Base-by-base conservation (phyloP, 306 rosid species). In the Sesbania bispinosa region DNA sequence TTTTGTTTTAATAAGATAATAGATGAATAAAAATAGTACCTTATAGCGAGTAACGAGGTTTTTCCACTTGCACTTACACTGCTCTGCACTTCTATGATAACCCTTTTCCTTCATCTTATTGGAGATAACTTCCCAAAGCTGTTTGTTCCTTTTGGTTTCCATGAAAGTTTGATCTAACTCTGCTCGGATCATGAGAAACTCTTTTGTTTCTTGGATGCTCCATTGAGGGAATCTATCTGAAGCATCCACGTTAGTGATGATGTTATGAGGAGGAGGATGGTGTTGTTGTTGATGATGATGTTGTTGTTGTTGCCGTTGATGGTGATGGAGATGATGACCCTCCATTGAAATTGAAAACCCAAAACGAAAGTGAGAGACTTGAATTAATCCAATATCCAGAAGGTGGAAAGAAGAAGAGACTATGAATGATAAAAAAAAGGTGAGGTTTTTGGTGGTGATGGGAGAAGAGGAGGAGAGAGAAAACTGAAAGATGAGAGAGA, bases 1-100 rank as follows among this genome's bases (percentile, higher is more conserved):
- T 63, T 42, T 2, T n/a, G n/a, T n/a, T n/a, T n/a, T n/a, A n/a
- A n/a, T n/a, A n/a, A n/a, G n/a, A n/a, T n/a, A n/a, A 42, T 42
- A 8, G 59, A 62, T 52, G 27, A 62, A 57, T 43, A 51, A 33
- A 27, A 55, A 52, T n/a, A n/a, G n/a, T 0, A 95, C 99, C 99
- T 95, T 95, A 51, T 86, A 95, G 60, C 97, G 88, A 3, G 99
- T 95, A 75, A 86, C 96, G 50, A 95, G 99, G 86, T 95, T 95
- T 81, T 95, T 95, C 99, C 99, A 95, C 78, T 95, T 95, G 86
- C 97, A 95, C 87, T 95, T 95, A 87, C 97, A 95, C 99, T 95
- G 99, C 10, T 91, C 99, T 2, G 97, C 80, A 77, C 93, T 95
- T 82, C 97, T 89, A 51, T 63, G 81, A 75, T 57, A 92, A 66